These are phyloP conservation scores for Daphne laureola DNA, from an alignment of 441 rosid species.

Conservation along the genomic window DNA sequence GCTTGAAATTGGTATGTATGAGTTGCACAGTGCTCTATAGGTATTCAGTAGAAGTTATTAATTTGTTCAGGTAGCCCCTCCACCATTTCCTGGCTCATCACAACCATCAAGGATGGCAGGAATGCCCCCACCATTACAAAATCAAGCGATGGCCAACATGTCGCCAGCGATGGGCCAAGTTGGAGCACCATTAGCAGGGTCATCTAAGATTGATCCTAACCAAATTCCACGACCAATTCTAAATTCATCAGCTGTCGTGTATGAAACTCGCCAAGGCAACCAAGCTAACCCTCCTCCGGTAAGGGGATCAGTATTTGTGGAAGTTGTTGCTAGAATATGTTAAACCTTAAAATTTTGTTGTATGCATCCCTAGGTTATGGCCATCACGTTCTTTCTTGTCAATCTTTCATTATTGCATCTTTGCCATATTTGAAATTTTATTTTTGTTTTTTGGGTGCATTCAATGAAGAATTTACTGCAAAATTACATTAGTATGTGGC, in stretches of 20 bases:
- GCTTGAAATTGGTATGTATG: no score
- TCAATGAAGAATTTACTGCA: background rate
- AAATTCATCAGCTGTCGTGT: conserved; percentile 31
- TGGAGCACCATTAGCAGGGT: conserved; percentile 35
- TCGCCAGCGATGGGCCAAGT: conserved; percentile 43
- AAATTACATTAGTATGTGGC: no score
- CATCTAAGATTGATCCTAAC: conserved; percentile 42
- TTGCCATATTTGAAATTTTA: background rate
- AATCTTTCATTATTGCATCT: background rate
- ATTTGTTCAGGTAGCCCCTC: conserved; percentile 30
- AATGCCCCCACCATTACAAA: conserved; percentile 38
- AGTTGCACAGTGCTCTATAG: background rate
- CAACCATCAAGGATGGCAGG: conserved; percentile 43
- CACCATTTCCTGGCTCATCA: conserved; percentile 29
- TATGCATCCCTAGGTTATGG: no score
- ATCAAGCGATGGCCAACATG: conserved; percentile 39
- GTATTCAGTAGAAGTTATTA: conserved; percentile 15
- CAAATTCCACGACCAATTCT: conserved; percentile 59
- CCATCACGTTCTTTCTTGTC: background rate
- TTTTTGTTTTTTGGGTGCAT: conserved; percentile 7
- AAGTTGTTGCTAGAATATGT: no score
- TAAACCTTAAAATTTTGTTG: no score
- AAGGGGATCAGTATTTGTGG: background rate
- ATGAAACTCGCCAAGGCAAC: conserved; percentile 50
- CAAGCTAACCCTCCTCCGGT: conserved; percentile 64